These are phyloP conservation scores for Pseudophaeomoniella oleicola DNA, from an alignment of 2,329 filamentous ascomycete species.

Conservation along the genomic window DNA sequence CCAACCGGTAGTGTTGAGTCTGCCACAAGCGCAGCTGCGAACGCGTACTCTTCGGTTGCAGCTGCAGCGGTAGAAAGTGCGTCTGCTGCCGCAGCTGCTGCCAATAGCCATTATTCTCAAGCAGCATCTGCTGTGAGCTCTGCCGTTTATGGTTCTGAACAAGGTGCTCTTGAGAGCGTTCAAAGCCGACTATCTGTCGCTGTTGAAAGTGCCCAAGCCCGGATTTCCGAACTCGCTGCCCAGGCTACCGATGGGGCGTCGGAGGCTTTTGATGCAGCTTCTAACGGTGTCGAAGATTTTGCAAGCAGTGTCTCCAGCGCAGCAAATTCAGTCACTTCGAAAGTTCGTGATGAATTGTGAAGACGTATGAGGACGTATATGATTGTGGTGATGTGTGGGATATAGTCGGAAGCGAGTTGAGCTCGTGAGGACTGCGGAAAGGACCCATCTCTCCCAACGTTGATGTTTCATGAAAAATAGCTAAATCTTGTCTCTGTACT, in stretches of 20 bases:
- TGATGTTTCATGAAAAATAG: no score
- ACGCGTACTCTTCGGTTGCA: conserved; percentile 29
- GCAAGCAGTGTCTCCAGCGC: conserved; percentile 30
- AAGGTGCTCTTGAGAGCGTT: conserved; percentile 20
- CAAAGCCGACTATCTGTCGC: conserved; percentile 16
- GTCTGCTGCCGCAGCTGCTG: conserved; percentile 7
- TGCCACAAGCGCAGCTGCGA: conserved; percentile 26
- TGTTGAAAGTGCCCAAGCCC: conserved; percentile 20
- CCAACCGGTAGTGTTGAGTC: conserved; percentile 32
- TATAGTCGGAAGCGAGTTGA: no score
- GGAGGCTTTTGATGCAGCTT: conserved; percentile 21
- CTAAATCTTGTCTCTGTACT: no score
- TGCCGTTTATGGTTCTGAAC: conserved; percentile 31
- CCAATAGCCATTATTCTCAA: conserved; percentile 12
- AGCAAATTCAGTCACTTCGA: conserved; percentile 24
- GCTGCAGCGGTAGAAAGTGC: conserved; percentile 29
- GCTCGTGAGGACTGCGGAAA: no score
- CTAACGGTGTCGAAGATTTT: conserved; percentile 28
- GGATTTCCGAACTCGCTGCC: conserved; percentile 18
- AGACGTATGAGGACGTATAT: no score
- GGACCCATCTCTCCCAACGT: no score
- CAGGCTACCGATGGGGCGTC: conserved; percentile 17
- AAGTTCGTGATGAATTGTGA: conserved; percentile 40
- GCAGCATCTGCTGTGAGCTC: conserved; percentile 11
- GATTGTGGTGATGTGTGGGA: no score